Percentiles rank a stretch among this genome's conserved stretches.
phyloP scores from a whole-genome alignment of 2,329 filamentous ascomycete species.

The Raffaelea arxii region DNA sequence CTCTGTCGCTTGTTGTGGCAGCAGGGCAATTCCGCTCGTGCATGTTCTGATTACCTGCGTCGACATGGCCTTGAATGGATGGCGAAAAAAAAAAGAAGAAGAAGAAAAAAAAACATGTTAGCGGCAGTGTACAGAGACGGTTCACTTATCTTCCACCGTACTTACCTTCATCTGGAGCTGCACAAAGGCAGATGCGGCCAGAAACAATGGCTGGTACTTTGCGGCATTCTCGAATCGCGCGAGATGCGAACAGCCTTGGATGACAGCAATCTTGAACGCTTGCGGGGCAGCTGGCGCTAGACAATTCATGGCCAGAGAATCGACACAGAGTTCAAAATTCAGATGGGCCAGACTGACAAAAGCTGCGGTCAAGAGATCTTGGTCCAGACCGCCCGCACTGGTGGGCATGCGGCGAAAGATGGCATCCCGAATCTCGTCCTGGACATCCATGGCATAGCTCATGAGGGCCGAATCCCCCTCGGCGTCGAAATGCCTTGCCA shows the following conservation, averaged over 20 bases:
- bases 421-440: constrained; percentile 57
- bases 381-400: constrained; percentile 45
- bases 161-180: constrained; percentile 46
- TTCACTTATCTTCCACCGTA: no score
- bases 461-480: constrained; percentile 52
- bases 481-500: constrained; percentile 52
- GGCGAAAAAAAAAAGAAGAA: no score
- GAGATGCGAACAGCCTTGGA: constrained; percentile 55
- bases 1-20: constrained; percentile 30
- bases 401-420: constrained; percentile 46
- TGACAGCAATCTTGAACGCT: constrained; percentile 51
- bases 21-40: constrained; percentile 26
- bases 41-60: constrained; percentile 27
- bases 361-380: constrained; percentile 55
- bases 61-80: constrained; percentile 29
- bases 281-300: constrained; percentile 46
- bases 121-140: no score
- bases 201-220: constrained; percentile 45
- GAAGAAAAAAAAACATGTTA: neutral
- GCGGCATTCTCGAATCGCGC: constrained; percentile 39
- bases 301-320: constrained; percentile 46
- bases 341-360: constrained; percentile 57
- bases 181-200: constrained; percentile 45
- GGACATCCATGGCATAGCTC: constrained; percentile 60
- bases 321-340: constrained; percentile 48